Conservation (phyloP, 2,329 filamentous ascomycete species). For the Xylariaceae sp. region DNA sequence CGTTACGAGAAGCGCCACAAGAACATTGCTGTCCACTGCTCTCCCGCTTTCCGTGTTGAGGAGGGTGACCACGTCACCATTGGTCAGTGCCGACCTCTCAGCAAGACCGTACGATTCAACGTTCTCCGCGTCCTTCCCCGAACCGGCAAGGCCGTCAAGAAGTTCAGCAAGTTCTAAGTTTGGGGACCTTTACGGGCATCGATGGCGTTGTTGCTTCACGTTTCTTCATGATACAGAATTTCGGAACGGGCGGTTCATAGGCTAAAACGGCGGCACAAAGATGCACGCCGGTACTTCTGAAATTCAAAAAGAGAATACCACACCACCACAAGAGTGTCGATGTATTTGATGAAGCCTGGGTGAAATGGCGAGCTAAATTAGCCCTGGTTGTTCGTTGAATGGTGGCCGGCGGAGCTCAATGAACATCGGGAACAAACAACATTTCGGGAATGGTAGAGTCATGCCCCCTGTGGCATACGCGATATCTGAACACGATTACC, state of each 20-base stretch:
- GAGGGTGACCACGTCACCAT: conserved; percentile 99
- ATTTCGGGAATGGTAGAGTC: conserved; percentile 2
- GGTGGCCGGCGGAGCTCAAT: background rate
- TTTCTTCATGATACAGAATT: conserved; percentile 37
- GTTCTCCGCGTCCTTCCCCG: conserved; percentile 96
- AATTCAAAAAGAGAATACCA: conserved; percentile 32
- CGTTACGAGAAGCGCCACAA: conserved; percentile 99
- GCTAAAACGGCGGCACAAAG: conserved; percentile 32
- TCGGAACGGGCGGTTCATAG: conserved; percentile 35
- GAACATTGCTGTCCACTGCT: conserved; percentile 99
- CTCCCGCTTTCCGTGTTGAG: conserved; percentile 99
- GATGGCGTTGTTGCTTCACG: conserved; percentile 48
- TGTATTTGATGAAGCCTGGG: conserved; percentile 16
- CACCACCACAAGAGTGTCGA: conserved; percentile 19
- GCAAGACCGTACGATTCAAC: conserved; percentile 99
- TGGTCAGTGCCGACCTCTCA: conserved; percentile 97
- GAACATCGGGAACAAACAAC: conserved; percentile 1
- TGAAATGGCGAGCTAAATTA: conserved; percentile 6
- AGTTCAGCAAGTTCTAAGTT: conserved; percentile 96
- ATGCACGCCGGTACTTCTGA: conserved; percentile 33
- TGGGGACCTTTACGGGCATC: conserved; percentile 45
- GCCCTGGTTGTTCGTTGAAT: conserved; percentile 10
- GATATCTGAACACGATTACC: conserved; percentile 1
- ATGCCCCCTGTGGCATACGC: background rate
- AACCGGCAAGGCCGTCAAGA: conserved; percentile 96